Conservation (phyloP, 345 rosid genomes). For the Citrus reticulata region DNA sequence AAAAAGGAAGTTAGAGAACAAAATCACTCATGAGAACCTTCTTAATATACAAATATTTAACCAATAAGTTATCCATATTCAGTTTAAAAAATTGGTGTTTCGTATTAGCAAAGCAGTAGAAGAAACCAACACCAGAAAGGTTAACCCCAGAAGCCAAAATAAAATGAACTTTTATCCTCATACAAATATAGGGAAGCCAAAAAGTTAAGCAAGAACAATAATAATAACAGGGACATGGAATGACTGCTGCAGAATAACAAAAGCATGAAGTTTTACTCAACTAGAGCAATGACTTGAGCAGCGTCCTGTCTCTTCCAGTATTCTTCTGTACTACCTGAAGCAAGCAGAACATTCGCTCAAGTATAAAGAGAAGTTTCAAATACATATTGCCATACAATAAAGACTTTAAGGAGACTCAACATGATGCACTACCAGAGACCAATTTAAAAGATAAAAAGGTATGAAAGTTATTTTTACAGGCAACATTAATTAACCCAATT, state of each 20-base stretch:
- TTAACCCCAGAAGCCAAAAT: not conserved
- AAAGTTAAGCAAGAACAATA: not conserved
- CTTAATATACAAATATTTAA: not conserved
- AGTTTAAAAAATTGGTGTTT: not conserved
- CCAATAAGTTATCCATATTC: not conserved
- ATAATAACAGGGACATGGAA: not conserved
- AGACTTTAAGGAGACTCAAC: not conserved
- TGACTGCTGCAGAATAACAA: constrained; percentile 3
- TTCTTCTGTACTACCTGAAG: constrained; percentile 80
- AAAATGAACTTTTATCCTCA: not conserved
- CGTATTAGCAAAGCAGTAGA: not conserved
- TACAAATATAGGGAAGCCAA: not conserved
- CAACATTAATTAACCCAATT: not conserved
- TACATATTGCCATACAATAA: not conserved
- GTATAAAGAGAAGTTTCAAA: not conserved
- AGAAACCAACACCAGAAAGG: too few species aligned
- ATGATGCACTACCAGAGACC: not conserved
- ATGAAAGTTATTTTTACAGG: not conserved
- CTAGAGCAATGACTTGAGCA: constrained; percentile 78
- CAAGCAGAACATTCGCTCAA: constrained; percentile 14
- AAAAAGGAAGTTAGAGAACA: constrained; percentile 12
- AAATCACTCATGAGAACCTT: not conserved
- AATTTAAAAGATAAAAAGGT: not conserved
- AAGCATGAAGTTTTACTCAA: constrained; percentile 32
- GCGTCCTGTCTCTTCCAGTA: constrained; percentile 90